Conservation (phyloP, 2,329 filamentous ascomycete species). For the Cryphonectria carpinicola region DNA sequence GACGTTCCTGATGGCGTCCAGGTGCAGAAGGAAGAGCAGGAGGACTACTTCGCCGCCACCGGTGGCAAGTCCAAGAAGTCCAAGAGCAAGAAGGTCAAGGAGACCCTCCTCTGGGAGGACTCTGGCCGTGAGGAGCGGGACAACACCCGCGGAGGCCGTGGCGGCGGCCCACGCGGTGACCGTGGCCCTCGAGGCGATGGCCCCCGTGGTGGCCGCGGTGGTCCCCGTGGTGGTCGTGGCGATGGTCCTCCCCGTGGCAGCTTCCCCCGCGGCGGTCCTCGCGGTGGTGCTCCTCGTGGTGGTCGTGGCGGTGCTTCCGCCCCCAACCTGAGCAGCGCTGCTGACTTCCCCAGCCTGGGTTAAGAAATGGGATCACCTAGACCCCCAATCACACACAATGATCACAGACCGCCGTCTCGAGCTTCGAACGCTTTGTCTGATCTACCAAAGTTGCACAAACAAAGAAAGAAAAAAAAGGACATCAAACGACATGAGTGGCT, state of each 20-base stretch:
- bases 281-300: conserved; percentile 48
- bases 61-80: conserved; percentile 75
- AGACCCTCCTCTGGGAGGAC: conserved; percentile 54
- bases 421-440: conserved; percentile 2
- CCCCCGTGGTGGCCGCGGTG: conserved; percentile 51
- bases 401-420: conserved; percentile 21
- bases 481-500: conserved; percentile 8
- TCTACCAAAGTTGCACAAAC: conserved; percentile 8
- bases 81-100: conserved; percentile 87
- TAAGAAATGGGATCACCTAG: background rate
- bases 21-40: conserved; percentile 66
- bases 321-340: conserved; percentile 60
- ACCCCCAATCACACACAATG: conserved; percentile 12
- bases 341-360: conserved; percentile 64
- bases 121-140: conserved; percentile 56
- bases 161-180: conserved; percentile 50
- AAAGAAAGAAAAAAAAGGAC: conserved; percentile 6
- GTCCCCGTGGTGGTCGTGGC: conserved; percentile 52
- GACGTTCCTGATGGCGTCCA: conserved; percentile 71
- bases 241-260: conserved; percentile 47
- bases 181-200: conserved; percentile 52
- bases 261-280: conserved; percentile 44
- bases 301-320: conserved; percentile 48
- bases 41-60: conserved; percentile 76
- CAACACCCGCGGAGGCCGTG: conserved; percentile 53